Evolutionary conservation across 139 green algal species (phyloP).

Genomic region (Trebouxia sp.): DNA sequence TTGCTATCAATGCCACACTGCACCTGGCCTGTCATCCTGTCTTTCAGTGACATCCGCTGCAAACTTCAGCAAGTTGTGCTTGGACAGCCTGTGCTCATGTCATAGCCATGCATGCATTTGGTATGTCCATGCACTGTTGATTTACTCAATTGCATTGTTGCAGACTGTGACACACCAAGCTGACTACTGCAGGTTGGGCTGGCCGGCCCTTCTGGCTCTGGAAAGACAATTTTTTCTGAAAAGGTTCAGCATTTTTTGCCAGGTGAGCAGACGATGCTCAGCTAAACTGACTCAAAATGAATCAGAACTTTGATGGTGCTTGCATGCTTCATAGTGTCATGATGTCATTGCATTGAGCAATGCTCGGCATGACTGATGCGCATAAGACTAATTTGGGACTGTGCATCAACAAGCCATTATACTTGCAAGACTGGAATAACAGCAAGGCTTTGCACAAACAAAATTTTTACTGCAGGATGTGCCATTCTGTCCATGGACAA

Average conservation of each 20-base stretch:
- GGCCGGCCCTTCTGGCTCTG: conserved; percentile 88
- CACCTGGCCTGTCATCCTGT: not conserved
- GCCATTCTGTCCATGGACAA: conserved; percentile 94
- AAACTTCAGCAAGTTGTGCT: not conserved
- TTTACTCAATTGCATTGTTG: not conserved
- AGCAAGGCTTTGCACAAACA: not conserved
- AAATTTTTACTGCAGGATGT: conserved; percentile 57
- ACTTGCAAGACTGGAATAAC: too few relatives aligned
- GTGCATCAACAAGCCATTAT: too few relatives aligned
- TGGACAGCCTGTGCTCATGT: too few relatives aligned
- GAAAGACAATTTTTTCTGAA: conserved; percentile 95
- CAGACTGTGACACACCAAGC: not conserved
- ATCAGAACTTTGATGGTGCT: not conserved
- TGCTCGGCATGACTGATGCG: too few relatives aligned
- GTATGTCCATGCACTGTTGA: not conserved
- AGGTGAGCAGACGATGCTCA: too few relatives aligned
- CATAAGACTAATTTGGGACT: too few relatives aligned
- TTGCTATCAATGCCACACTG: not conserved
- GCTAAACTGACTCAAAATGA: not conserved
- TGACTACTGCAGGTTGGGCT: conserved; percentile 73
- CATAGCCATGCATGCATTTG: not conserved
- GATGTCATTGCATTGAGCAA: too few relatives aligned
- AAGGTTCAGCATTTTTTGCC: conserved; percentile 90
- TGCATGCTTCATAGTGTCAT: too few relatives aligned
- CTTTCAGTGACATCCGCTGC: not conserved